Conservation (phyloP, 2,329 filamentous ascomycete genomes). For the Zymoseptoria tritici region DNA sequence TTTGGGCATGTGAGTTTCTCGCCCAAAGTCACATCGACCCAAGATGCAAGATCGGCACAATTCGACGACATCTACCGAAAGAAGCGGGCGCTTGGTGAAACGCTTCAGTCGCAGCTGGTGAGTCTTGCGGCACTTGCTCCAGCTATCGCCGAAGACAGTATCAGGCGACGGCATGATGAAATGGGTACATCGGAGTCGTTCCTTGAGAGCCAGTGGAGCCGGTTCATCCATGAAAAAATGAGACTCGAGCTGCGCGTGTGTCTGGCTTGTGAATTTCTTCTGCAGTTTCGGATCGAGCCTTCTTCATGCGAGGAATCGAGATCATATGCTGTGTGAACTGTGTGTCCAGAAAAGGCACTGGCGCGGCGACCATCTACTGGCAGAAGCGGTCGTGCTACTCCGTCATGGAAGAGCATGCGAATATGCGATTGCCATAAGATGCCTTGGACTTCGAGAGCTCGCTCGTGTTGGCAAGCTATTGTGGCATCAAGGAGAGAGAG, state of each 20-base stretch:
- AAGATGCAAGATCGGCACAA: neutral
- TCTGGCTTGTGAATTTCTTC: neutral
- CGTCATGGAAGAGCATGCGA: neutral
- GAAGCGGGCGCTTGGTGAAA: neutral
- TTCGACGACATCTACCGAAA: neutral
- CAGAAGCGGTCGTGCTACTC: neutral
- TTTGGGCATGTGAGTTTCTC: too few species aligned
- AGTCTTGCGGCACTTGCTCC: neutral
- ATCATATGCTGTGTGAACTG: neutral
- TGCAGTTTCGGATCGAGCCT: neutral
- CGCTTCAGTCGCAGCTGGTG: neutral
- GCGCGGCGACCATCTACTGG: neutral
- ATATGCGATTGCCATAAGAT: neutral
- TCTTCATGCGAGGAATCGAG: neutral
- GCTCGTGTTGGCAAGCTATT: too few species aligned
- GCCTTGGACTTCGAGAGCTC: neutral
- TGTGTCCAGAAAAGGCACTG: neutral
- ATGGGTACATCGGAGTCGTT: neutral
- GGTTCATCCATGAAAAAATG: neutral
- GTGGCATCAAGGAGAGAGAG: too few species aligned
- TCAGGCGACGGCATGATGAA: neutral
- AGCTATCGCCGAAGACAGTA: neutral
- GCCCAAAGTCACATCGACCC: too few species aligned
- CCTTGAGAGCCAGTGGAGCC: neutral
- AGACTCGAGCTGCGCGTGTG: neutral